phyloP scores from a whole-genome alignment of 2,329 filamentous ascomycete species.

The Cladosporium velox region DNA sequence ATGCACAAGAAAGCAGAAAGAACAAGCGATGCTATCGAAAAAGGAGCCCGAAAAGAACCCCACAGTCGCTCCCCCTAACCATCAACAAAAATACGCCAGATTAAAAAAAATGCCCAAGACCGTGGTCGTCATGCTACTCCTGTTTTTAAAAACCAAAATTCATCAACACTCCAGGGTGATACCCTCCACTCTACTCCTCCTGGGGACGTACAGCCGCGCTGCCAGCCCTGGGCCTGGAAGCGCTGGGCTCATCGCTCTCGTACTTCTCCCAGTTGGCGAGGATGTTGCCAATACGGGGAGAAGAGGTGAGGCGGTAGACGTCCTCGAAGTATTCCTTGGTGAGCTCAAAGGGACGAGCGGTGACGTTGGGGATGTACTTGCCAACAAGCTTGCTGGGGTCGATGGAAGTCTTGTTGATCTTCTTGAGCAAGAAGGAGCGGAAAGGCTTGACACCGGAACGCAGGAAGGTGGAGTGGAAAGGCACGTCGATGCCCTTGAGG shows the following conservation, averaged over 20 bases:
- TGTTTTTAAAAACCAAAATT: neutral
- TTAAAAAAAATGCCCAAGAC: conserved; percentile 6
- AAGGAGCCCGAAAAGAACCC: neutral
- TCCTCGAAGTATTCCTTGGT: conserved; percentile 99
- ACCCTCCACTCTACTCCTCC: conserved; percentile 3
- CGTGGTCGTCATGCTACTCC: conserved; percentile 15
- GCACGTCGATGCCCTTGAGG: conserved; percentile 94
- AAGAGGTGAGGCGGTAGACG: conserved; percentile 91
- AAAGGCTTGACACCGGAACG: conserved; percentile 98
- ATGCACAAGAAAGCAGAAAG: neutral
- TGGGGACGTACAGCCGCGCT: conserved; percentile 28
- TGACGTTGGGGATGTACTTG: conserved; percentile 99
- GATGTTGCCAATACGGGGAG: conserved; percentile 71
- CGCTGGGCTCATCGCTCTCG: conserved; percentile 41
- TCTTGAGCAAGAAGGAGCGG: conserved; percentile 97
- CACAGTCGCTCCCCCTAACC: neutral
- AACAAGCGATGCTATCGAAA: neutral
- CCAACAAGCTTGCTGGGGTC: conserved; percentile 95
- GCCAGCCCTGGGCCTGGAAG: conserved; percentile 33
- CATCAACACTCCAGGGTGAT: neutral
- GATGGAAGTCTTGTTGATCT: conserved; percentile 99
- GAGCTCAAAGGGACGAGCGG: conserved; percentile 89
- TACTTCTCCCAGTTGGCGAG: conserved; percentile 72
- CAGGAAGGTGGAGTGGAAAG: conserved; percentile 98
- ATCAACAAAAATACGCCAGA: conserved; percentile 13